These are phyloP conservation scores for Panaeolus papilionaceus DNA, from an alignment of 768 basidiomycete species.

Conservation along the genomic window DNA sequence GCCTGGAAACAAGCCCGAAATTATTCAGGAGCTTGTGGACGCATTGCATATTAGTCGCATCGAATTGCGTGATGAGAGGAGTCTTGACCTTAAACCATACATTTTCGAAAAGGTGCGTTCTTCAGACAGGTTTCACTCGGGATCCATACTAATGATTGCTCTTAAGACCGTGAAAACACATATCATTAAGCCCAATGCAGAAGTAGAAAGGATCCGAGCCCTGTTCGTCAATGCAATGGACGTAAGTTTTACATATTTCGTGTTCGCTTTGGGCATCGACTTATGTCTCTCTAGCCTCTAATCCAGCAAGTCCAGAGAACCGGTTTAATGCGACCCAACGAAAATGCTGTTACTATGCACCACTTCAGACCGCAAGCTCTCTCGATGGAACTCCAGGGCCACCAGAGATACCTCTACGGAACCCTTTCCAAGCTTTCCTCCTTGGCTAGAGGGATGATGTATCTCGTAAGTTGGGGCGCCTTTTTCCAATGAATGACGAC, in stretches of 20 bases:
- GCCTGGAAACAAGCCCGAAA: slow-evolving; percentile 84
- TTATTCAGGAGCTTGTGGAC: slow-evolving; percentile 92
- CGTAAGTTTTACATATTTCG: slow-evolving; percentile 45
- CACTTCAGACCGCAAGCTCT: slow-evolving; percentile 62
- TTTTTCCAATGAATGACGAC: background rate
- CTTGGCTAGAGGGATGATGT: slow-evolving; percentile 85
- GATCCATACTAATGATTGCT: slow-evolving; percentile 15
- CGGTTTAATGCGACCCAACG: slow-evolving; percentile 48
- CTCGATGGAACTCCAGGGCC: slow-evolving; percentile 41
- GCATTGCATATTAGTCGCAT: slow-evolving; percentile 93
- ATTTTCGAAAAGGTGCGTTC: slow-evolving; percentile 80
- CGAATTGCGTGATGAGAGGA: slow-evolving; percentile 92
- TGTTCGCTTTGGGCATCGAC: background rate
- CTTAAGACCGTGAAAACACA: slow-evolving; percentile 81
- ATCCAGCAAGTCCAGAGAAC: slow-evolving; percentile 43
- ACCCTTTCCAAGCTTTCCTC: slow-evolving; percentile 56
- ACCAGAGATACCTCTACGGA: slow-evolving; percentile 55
- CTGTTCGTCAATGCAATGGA: slow-evolving; percentile 76
- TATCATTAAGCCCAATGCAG: slow-evolving; percentile 74
- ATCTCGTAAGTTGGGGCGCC: slow-evolving; percentile 67
- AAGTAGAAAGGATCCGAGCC: slow-evolving; percentile 69
- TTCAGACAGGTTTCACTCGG: background rate
- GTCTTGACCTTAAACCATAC: slow-evolving; percentile 85
- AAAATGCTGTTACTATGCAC: slow-evolving; percentile 71
- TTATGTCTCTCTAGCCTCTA: slow-evolving; percentile 29